phyloP scores from a whole-genome alignment of 1,284 basidiomycete genomes.

The Microbotryomycetes sp. region DNA sequence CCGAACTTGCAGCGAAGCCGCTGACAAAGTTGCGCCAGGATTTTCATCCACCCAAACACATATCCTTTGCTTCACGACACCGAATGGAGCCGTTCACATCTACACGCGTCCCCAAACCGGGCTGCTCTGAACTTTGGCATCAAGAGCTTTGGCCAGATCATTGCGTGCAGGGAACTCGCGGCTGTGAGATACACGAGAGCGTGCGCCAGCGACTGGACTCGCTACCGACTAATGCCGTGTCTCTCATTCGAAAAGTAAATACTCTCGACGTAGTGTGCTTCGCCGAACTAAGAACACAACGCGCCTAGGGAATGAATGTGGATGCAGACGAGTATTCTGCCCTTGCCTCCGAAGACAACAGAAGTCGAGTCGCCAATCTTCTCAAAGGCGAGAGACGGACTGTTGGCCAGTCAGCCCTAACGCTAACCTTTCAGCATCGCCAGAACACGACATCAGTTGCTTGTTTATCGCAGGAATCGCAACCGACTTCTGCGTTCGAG shows the following conservation, averaged over 20 bases:
- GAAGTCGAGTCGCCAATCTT: background rate
- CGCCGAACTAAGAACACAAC: too few relatives aligned
- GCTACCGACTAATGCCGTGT: background rate
- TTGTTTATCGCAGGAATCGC: slow-evolving; percentile 55
- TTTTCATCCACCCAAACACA: slow-evolving; percentile 52
- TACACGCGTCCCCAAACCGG: slow-evolving; percentile 40
- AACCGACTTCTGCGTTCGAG: slow-evolving; percentile 54
- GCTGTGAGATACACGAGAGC: slow-evolving; percentile 45
- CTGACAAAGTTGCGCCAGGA: slow-evolving; percentile 37
- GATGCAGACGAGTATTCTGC: slow-evolving; percentile 53
- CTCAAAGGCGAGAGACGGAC: too few relatives aligned
- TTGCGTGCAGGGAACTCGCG: slow-evolving; percentile 45
- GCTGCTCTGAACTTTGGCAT: slow-evolving; percentile 39
- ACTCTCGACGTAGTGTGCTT: too few relatives aligned
- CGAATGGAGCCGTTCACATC: slow-evolving; percentile 44
- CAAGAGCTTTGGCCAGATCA: slow-evolving; percentile 58
- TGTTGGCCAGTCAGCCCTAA: too few relatives aligned
- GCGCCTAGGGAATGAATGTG: slow-evolving; percentile 44
- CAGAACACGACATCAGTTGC: slow-evolving; percentile 40
- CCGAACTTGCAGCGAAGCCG: background rate
- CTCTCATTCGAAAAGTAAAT: background rate
- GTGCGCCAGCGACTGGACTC: slow-evolving; percentile 37
- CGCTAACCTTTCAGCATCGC: background rate
- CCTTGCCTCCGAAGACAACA: slow-evolving; percentile 37
- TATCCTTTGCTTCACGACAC: slow-evolving; percentile 59